Percentiles rank a stretch among this genome's conserved stretches.
Conservation (phyloP, 164 flowering plant genomes). For the Santalum album region DNA sequence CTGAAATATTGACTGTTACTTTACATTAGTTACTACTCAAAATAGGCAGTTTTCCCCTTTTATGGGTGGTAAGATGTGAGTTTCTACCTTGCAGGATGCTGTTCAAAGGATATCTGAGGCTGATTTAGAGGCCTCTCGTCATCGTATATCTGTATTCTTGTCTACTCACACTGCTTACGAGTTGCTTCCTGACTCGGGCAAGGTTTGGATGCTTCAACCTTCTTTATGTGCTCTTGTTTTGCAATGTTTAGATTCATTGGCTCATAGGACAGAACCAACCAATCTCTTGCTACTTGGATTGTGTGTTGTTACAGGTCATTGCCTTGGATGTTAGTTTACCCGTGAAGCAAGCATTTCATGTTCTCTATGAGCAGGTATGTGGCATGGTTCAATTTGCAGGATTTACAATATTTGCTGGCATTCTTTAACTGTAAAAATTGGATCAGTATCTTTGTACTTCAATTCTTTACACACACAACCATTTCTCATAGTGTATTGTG, state of each 20-base stretch:
- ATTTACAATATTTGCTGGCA: too few relatives aligned
- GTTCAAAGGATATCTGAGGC: constrained; percentile 16
- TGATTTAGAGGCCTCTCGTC: constrained; percentile 19
- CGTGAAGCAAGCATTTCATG: background rate
- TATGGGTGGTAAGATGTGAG: background rate
- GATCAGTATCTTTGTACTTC: too few relatives aligned
- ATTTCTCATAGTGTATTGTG: too few relatives aligned
- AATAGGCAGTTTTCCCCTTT: too few relatives aligned
- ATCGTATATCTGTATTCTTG: constrained; percentile 23
- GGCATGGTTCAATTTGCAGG: background rate
- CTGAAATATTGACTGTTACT: too few relatives aligned
- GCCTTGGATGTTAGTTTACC: background rate
- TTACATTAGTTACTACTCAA: too few relatives aligned
- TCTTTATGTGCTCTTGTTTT: background rate
- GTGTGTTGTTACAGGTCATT: background rate
- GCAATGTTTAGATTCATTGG: background rate
- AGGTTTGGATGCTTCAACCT: constrained; percentile 3
- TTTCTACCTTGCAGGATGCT: constrained; percentile 12
- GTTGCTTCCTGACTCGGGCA: constrained; percentile 25
- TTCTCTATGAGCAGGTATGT: constrained; percentile 1
- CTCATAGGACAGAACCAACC: background rate
- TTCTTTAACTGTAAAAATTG: too few relatives aligned
- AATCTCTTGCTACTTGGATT: background rate
- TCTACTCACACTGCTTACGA: constrained; percentile 35
- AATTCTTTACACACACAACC: too few relatives aligned